Conservation (phyloP, 352 stramenopile species). For the Albugo candida region DNA sequence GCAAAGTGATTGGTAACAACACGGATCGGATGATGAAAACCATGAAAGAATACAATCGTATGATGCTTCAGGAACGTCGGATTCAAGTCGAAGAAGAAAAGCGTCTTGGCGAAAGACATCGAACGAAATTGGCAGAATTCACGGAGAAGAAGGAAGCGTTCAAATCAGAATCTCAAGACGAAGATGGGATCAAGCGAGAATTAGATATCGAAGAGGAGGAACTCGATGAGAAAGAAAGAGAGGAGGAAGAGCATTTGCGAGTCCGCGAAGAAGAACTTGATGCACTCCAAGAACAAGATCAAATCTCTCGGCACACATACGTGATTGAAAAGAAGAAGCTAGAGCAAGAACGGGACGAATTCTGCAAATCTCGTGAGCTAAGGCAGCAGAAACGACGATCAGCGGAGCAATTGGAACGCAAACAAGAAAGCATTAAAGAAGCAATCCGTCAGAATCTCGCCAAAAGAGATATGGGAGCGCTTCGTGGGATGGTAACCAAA, state of each 20-base stretch:
- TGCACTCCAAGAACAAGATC: conserved; percentile 27
- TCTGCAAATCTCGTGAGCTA: conserved; percentile 29
- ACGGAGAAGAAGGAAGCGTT: conserved; percentile 29
- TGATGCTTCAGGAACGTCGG: conserved; percentile 39
- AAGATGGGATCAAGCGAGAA: conserved; percentile 21
- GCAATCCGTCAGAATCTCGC: conserved; percentile 38
- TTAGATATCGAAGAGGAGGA: conserved; percentile 31
- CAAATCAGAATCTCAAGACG: conserved; percentile 13
- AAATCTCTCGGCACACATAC: conserved; percentile 69
- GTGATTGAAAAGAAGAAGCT: conserved; percentile 50
- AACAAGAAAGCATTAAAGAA: conserved; percentile 35
- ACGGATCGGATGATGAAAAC: conserved; percentile 28
- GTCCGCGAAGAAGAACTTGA: conserved; percentile 43
- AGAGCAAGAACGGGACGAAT: conserved; percentile 36
- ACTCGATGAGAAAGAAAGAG: conserved; percentile 31
- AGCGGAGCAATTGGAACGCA: conserved; percentile 45
- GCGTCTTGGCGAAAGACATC: conserved; percentile 33
- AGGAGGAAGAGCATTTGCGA: conserved; percentile 20
- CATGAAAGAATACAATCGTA: conserved; percentile 58
- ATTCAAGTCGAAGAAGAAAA: conserved; percentile 61
- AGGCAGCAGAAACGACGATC: conserved; percentile 44
- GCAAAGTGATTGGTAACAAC: conserved; percentile 31
- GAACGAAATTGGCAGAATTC: not conserved
- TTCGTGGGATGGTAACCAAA: conserved; percentile 45
- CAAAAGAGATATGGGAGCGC: conserved; percentile 28